Conservation (phyloP, 306 rosid species). For the Cyclanthera cordifolia region DNA sequence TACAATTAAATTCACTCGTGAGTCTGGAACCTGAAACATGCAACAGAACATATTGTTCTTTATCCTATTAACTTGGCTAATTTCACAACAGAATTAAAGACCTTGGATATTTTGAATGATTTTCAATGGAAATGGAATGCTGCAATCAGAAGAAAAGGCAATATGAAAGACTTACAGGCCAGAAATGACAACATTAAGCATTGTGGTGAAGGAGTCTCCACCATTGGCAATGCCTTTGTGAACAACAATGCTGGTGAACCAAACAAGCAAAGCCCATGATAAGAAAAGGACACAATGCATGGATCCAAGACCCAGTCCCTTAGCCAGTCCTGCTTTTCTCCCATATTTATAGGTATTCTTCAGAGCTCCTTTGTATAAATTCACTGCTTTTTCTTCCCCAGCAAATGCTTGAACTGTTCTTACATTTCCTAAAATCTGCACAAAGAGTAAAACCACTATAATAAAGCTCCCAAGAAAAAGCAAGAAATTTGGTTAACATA, state of each 20-base stretch:
- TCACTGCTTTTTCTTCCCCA: slow-evolving; percentile 83
- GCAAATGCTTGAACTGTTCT: slow-evolving; percentile 96
- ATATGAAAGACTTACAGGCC: slow-evolving; percentile 62
- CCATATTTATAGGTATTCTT: slow-evolving; percentile 61
- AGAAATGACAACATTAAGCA: slow-evolving; percentile 93
- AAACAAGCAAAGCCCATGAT: slow-evolving; percentile 79
- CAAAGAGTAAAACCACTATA: too few relatives aligned
- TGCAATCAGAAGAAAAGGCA: too few relatives aligned
- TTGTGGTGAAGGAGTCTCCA: slow-evolving; percentile 91
- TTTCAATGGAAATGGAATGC: too few relatives aligned
- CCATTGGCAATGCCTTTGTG: slow-evolving; percentile 85
- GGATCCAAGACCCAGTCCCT: slow-evolving; percentile 85
- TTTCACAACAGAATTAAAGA: not conserved
- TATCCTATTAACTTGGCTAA: not conserved
- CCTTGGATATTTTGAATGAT: too few relatives aligned
- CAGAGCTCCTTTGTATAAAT: slow-evolving; percentile 55
- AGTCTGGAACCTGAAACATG: too few relatives aligned
- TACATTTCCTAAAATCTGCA: slow-evolving; percentile 89
- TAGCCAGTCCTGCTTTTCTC: slow-evolving; percentile 72
- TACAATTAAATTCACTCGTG: too few relatives aligned
- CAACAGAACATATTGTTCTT: too few relatives aligned
- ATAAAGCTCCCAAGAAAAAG: too few relatives aligned
- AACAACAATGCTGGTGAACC: slow-evolving; percentile 85
- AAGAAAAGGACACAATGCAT: slow-evolving; percentile 85
- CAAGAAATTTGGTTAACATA: too few relatives aligned